Evolutionary conservation across 2,329 filamentous ascomycete genomes (phyloP), one percentile per base, ranked within the genome.

Genomic region (Proliferodiscus dingleyae): DNA sequence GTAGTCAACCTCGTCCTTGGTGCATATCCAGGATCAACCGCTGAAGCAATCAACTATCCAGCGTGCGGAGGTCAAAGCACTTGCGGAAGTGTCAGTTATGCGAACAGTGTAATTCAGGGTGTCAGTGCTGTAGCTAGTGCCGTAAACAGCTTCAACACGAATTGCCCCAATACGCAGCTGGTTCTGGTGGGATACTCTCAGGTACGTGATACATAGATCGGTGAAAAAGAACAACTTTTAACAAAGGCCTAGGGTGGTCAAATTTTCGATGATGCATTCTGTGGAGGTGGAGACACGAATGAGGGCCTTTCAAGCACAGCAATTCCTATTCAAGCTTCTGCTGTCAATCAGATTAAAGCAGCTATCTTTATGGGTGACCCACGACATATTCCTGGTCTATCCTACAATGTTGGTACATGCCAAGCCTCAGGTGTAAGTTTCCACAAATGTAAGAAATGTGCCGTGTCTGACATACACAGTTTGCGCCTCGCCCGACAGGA

Each of bases 321-420:
- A 0, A 61, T 66, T 8, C 62, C 65, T 29, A 62, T 75, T 32
- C 64, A 67, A 7, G 68, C 71, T 4, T 66, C 66, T 5, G 76
- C 77, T 3, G 63, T 80, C 6, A 66, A 64, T 3, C 72, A 73
- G 58, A 74, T 85, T 54, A 81, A 81, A 63, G 81, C 77, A 0
- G 78, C 74, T 11, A 81, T 85, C 53, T 77, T 83, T 60, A 77
- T 83, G 72, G 81, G 81, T 5, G 74, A 81, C 56, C 82, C 82
- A 3, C 71, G 79, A 47, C 76, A 77, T 55, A 66, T 71, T 6
- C 62, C 65, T 5, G 79, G 79, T 2, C 66, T 78, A 19, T 62
- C 78, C 1, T 84, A 80, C 60, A 72, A 81, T 41, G 76, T 81
- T 39, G 80, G 80, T 19, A 82, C 77, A 7, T 83, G 78, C 66